phyloP scores from a whole-genome alignment of 2,329 filamentous ascomycete genomes.

The Aspergillus floridensis region DNA sequence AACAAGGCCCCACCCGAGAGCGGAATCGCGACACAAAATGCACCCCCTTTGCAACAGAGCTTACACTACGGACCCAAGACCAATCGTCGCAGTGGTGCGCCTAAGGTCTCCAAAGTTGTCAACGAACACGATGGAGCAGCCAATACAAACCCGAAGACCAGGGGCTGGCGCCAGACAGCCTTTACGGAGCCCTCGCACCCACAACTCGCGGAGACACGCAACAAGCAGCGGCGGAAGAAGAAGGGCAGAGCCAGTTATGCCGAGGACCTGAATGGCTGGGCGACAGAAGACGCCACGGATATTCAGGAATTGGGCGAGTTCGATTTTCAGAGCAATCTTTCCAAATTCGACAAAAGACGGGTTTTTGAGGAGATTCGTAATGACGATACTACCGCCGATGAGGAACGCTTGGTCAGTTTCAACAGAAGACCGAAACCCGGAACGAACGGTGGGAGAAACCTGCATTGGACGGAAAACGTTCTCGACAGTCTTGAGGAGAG shows the following conservation, averaged over 20 bases:
- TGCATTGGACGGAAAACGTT: conserved; percentile 90
- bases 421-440: conserved; percentile 68
- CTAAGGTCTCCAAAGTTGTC: conserved; percentile 40
- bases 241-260: conserved; percentile 45
- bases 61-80: conserved; percentile 32
- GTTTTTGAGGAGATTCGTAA: conserved; percentile 90
- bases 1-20: conserved; percentile 14
- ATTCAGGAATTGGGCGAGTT: conserved; percentile 92
- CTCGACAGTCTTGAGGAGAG: conserved; percentile 71
- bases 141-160: conserved; percentile 49
- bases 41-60: conserved; percentile 22
- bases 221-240: conserved; percentile 47
- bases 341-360: conserved; percentile 89
- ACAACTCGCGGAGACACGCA: conserved; percentile 39
- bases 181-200: conserved; percentile 56
- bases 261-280: conserved; percentile 77
- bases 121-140: conserved; percentile 34
- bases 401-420: conserved; percentile 84
- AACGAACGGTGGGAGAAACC: conserved; percentile 78
- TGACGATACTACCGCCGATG: conserved; percentile 84
- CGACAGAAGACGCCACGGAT: conserved; percentile 92
- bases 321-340: conserved; percentile 84
- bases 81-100: conserved; percentile 48
- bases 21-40: conserved; percentile 11
- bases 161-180: conserved; percentile 67